Evolutionary conservation across 768 basidiomycete genomes (phyloP), one percentile per base, ranked within the genome.

Genomic region (Naematelia aurantialba): DNA sequence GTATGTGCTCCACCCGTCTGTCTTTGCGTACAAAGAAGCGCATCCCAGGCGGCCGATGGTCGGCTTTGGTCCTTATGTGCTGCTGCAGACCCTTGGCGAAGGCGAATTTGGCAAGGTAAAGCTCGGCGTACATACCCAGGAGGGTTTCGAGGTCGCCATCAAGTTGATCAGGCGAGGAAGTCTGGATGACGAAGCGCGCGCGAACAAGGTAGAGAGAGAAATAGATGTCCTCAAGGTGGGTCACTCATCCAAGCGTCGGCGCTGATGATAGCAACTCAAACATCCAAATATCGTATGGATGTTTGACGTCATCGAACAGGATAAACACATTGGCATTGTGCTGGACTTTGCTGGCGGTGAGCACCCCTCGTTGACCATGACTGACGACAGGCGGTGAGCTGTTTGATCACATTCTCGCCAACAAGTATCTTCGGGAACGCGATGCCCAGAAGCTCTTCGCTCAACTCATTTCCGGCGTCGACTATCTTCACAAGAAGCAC

Each of bases 51-150:
- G 77, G 45, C 75, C 73, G 21, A 76, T 78, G 63, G 73, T 80
- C 56, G 77, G 73, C 48, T 98, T 99, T 67, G 96, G 96, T 0
- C 91, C 93, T 0, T 99, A 99, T 77, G 81, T 98, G 10, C 83
- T 98, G 39, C 81, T 99, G 17, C 93, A 98, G 77, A 98, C 96
- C 0, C 82, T 99, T 19, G 96, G 96, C 46, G 94, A 99, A 79
- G 94, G 94, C 66, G 94, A 98, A 80, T 97, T 97, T 73, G 93
- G 92, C 47, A 98, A 98, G 77, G 93, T 98, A 79, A 98, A 97
- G 76, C 85, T 98, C n/a, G 94, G 94, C 4, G 81, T 98, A 53
- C 94, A 98, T 70, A 82, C 81, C 66, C 85, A 89, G 65, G 96
- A 89, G 86, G 92, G 91, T 27, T 92, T 96, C 77, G 94, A 97